Evolutionary conservation across 257 asterid species (phyloP).

Genomic region (Solanum neorickii): DNA sequence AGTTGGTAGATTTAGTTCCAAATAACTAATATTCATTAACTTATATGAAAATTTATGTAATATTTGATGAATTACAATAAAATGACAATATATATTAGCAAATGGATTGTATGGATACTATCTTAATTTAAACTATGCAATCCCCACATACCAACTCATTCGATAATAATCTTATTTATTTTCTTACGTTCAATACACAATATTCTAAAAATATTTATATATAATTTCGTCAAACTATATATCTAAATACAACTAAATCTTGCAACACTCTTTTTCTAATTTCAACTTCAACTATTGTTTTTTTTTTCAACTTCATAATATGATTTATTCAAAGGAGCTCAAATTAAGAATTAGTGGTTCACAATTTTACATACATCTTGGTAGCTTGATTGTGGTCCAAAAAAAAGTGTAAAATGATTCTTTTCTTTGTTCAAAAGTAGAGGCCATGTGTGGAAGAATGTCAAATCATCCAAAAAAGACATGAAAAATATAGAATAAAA

Average conservation of each 20-base stretch:
- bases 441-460: not conserved
- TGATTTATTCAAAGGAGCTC: not conserved
- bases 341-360: not conserved
- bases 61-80: not conserved
- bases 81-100: not conserved
- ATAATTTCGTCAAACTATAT: not conserved
- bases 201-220: no score
- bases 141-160: not conserved
- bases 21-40: not conserved
- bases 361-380: not conserved
- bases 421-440: not conserved
- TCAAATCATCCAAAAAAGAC: not conserved
- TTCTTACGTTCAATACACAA: no score
- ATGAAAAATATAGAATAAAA: not conserved
- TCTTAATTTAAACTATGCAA: not conserved
- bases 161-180: not conserved
- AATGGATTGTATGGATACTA: not conserved
- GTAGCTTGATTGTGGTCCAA: not conserved
- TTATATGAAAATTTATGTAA: not conserved
- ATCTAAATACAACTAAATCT: not conserved
- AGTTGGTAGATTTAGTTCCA: not conserved
- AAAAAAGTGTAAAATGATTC: not conserved
- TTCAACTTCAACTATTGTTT: not conserved
- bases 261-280: not conserved
- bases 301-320: not conserved